Base-by-base conservation (phyloP, 1,284 basidiomycete genomes). In the Schizophyllum commune region DNA sequence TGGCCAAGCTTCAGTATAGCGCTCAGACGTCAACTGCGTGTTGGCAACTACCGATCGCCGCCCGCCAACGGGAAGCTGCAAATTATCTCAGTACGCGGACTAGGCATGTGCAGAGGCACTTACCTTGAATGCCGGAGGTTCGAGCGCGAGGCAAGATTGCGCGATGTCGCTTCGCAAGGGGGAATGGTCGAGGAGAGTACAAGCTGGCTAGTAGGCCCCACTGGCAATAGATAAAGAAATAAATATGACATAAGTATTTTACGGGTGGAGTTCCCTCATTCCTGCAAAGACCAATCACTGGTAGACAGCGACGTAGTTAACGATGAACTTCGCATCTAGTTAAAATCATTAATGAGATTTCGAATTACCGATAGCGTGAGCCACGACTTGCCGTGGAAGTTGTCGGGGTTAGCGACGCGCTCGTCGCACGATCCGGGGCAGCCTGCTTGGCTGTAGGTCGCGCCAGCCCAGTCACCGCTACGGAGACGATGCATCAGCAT, bases 391-490 rank as follows among this genome's bases (percentile, higher is more conserved):
- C 60, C 13, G 33, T 33, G 34, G 34, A 58, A 61, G n/a, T 61
- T 61, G 17, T 7, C 56, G 17, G 61, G 53, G 22, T 61, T 34
- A 1, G 57, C 57, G 5, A 61, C 58, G 33, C 52, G 33, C 11
- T 61, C 61, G 34, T 52, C 57, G 27, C 61, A 61, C 8, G 54
- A 55, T 13, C 27, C 39, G 13, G 61, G 55, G 61, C 61, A 61
- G 17, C 61, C 61, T 6, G 57, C 57, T 2, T 32, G 17, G 39
- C 15, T 32, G 13, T 47, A 58, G 5, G 34, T 19, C 21, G 9
- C 21, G 47, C 61, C 61, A 0, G 61, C 61, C 61, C 61, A 61
- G 27, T 61, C 61, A 13, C 61, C 61, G 22, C 61, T 61, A 19
- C 17, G 2, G 5, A 27, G 27, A 5, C 19, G 17, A 19, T 13